These are phyloP conservation scores for Hypoxylon crocopeplum DNA, from an alignment of 495 filamentous ascomycete species.

Conservation along the genomic window DNA sequence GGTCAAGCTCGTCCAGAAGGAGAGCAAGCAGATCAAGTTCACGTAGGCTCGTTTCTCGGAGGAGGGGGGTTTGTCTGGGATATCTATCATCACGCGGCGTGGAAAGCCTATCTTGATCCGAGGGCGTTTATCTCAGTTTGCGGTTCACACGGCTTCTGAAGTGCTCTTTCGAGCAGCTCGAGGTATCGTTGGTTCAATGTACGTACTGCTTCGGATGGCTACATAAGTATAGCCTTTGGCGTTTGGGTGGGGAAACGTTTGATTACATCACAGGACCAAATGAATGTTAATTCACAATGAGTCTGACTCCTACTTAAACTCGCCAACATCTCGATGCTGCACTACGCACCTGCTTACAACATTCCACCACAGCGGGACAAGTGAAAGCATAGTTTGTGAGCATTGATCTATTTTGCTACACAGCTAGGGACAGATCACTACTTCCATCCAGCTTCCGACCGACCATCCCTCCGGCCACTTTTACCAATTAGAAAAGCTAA, in stretches of 20 bases:
- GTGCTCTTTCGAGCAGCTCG: too few species aligned
- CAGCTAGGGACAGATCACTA: neutral
- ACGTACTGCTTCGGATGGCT: constrained; percentile 32
- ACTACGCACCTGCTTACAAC: neutral
- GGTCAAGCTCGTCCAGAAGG: constrained; percentile 76
- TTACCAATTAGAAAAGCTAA: constrained; percentile 25
- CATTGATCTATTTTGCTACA: constrained; percentile 10
- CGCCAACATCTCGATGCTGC: neutral
- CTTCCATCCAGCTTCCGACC: constrained; percentile 1
- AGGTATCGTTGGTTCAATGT: constrained; percentile 23
- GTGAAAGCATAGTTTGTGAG: too few species aligned
- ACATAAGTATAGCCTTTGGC: constrained; percentile 33
- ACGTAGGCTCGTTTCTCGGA: constrained; percentile 3
- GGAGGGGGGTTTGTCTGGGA: neutral
- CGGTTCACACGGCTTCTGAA: too few species aligned
- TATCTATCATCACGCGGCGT: neutral
- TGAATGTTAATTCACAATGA: constrained; percentile 24
- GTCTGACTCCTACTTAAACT: neutral
- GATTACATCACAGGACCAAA: constrained; percentile 20
- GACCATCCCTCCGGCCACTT: neutral
- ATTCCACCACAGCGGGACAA: too few species aligned
- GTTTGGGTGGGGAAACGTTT: constrained; percentile 29
- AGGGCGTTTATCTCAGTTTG: too few species aligned
- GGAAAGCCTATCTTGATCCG: too few species aligned
- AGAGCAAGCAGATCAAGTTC: constrained; percentile 53